A percentile compares a stretch with the other conserved stretches of the same genome.
These are phyloP conservation scores for Aureobasidium uvarum DNA, from an alignment of 2,329 filamentous ascomycete genomes.

Conservation along the genomic window DNA sequence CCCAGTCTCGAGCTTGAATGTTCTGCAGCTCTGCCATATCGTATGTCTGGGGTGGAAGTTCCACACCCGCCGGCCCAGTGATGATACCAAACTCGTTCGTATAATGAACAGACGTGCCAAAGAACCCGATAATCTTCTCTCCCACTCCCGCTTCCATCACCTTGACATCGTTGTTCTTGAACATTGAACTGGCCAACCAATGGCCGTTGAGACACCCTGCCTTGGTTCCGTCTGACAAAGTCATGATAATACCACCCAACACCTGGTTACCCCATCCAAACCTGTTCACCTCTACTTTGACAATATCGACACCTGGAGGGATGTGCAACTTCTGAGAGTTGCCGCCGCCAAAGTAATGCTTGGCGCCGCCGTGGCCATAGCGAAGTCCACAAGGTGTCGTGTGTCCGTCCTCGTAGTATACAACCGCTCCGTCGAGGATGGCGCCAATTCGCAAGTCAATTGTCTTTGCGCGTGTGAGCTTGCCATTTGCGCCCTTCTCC, in stretches of 20 bases:
- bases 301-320: constrained; percentile 35
- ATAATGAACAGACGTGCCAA: constrained; percentile 42
- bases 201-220: constrained; percentile 37
- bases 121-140: constrained; percentile 51
- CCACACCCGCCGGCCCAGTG: constrained; percentile 44
- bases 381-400: constrained; percentile 46
- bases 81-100: constrained; percentile 50
- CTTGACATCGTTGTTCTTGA: constrained; percentile 28
- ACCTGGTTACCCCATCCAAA: constrained; percentile 16
- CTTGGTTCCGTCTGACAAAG: constrained; percentile 36
- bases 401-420: constrained; percentile 49
- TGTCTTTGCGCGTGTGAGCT: constrained; percentile 41
- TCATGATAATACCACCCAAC: constrained; percentile 37
- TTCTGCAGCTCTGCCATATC: constrained; percentile 47
- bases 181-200: constrained; percentile 1
- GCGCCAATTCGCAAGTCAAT: constrained; percentile 50
- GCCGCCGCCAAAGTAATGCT: constrained; percentile 40
- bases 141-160: constrained; percentile 37
- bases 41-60: constrained; percentile 45
- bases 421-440: constrained; percentile 48
- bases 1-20: constrained; percentile 22
- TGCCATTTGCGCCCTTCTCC: constrained; percentile 36
- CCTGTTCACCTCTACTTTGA: constrained; percentile 37
- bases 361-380: constrained; percentile 31
- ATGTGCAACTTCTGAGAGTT: constrained; percentile 37